Conservation (phyloP, 2,329 filamentous ascomycete genomes). For the Epichloe aotearoae region DNA sequence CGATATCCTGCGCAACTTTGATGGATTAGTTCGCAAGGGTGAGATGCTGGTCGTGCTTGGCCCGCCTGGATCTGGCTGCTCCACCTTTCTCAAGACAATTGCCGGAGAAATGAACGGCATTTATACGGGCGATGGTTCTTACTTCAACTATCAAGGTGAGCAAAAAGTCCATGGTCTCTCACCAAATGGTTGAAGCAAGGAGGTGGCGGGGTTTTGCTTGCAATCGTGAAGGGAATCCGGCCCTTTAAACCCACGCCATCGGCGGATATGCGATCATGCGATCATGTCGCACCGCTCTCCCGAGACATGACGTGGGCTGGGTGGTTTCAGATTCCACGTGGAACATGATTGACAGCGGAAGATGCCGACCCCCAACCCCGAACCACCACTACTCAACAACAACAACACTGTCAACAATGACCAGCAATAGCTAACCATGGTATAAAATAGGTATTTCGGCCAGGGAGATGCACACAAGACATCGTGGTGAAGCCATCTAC, state of each 20-base stretch:
- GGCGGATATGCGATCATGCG: neutral
- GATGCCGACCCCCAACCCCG: neutral
- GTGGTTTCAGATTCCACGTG: conserved; percentile 1
- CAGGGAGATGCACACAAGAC: conserved; percentile 62
- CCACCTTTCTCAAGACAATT: conserved; percentile 74
- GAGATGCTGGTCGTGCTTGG: conserved; percentile 68
- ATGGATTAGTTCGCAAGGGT: conserved; percentile 54
- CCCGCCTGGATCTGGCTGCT: conserved; percentile 62
- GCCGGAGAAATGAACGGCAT: conserved; percentile 75
- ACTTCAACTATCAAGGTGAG: conserved; percentile 70
- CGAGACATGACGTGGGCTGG: neutral
- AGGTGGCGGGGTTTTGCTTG: neutral
- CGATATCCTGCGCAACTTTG: conserved; percentile 55
- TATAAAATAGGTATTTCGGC: conserved; percentile 41
- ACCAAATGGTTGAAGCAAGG: neutral
- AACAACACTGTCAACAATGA: neutral
- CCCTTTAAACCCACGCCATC: neutral
- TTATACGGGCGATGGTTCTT: conserved; percentile 52
- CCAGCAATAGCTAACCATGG: conserved; percentile 5
- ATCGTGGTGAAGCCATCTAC: conserved; percentile 78
- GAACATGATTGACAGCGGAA: conserved; percentile 2
- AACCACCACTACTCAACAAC: neutral
- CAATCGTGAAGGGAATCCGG: conserved; percentile 2
- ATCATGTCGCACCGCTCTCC: neutral
- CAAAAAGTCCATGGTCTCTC: conserved; percentile 1